Evolutionary conservation across 2,329 filamentous ascomycete genomes (phyloP), one percentile per base, ranked within the genome.

Genomic region (Canariomyces notabilis): DNA sequence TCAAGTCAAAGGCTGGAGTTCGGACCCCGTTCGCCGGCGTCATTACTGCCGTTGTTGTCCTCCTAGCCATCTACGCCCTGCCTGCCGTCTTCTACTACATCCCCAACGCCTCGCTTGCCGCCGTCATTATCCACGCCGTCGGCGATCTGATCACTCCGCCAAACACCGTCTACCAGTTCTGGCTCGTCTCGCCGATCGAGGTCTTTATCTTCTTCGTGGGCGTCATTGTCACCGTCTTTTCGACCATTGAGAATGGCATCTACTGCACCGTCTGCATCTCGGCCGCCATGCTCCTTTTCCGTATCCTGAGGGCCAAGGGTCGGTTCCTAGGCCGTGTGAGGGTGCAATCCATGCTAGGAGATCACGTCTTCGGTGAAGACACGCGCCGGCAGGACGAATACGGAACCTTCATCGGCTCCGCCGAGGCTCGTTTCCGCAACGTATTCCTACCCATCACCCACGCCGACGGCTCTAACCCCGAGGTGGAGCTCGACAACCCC

Each of bases 1-100:
- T 97, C 69, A 95, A 96, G 67, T 93, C 91, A 4, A 97, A 97
- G 68, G 90, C 93, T 40, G 93, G 93, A 60, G 91, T 96, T 4
- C 82, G 89, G 19, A 96, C 90, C 0, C 91, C 91, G 1, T 82
- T 95, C 45, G 89, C 88, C 14, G 91, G 93, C 68, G 77, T 95
- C 34, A 87, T 97, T 53, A 96, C 90, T 6, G 90, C 87, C 0
- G 44, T 86, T 12, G 77, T 97, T 12, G 91, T 97, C 4, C 76
- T 97, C 0, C 72, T 97, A 7, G 90, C 93, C 29, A 88, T 95
- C 52, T 97, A 96, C 60, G 87, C 87, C 9, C 71, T 97, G 39
- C 84, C 91, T 0, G 81, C 84, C 0, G 83, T 96, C 21, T 97
- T 97, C 75, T 96, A 83, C 71, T 97, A 93, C 67, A 96, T 97